A percentile compares a stretch with the other conserved stretches of the same genome.
Evolutionary conservation across 495 filamentous ascomycete species (phyloP).

Genomic region (Neurospora intermedia): DNA sequence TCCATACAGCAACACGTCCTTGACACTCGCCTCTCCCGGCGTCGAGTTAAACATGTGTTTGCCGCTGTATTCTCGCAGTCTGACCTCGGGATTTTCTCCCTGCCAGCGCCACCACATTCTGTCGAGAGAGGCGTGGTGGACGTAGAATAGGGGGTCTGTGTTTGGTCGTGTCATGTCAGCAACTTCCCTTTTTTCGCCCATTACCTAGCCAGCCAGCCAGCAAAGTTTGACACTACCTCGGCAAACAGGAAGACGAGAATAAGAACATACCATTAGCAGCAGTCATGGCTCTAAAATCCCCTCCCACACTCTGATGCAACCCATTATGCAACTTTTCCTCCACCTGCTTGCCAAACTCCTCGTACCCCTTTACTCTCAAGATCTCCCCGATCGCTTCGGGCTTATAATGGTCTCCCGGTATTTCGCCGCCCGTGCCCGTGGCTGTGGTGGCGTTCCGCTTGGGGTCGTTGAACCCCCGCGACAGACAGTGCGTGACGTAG

Average conservation of each 20-base stretch:
- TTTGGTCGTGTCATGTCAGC: not conserved
- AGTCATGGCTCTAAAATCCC: constrained; percentile 3
- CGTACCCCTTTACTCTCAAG: not conserved
- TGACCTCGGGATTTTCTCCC: not conserved
- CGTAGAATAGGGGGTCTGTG: constrained; percentile 2
- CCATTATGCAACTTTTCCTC: not conserved
- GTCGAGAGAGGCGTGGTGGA: constrained; percentile 1
- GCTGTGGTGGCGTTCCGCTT: not conserved
- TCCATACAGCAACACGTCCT: not conserved
- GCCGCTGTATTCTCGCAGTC: not conserved
- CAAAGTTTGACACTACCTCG: no score
- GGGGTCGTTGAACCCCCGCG: not conserved
- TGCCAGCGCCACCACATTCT: constrained; percentile 3
- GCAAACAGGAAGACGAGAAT: no score
- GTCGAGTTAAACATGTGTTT: constrained; percentile 4
- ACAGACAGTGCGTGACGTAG: constrained; percentile 1
- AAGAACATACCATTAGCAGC: not conserved
- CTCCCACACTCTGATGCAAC: not conserved
- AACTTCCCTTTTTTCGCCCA: not conserved
- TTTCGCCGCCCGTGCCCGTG: no score
- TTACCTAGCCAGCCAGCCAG: no score
- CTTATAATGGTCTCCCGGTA: not conserved
- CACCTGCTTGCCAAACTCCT: not conserved
- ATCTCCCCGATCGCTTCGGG: not conserved
- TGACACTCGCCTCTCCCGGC: not conserved